Conservation (phyloP, 805 yeast species). For the Ogataea henricii region DNA sequence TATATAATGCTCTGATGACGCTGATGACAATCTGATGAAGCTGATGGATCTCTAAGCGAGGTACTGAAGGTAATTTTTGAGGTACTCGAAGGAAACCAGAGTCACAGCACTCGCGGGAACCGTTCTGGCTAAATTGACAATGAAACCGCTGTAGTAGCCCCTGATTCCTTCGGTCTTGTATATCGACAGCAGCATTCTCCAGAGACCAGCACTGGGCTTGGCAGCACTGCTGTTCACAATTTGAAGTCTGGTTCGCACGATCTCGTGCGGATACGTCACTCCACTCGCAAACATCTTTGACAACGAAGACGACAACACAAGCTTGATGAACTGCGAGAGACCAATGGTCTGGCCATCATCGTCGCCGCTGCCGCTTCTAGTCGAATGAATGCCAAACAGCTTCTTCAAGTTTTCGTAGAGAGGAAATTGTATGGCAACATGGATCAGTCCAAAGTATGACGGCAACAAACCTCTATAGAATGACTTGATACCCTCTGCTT, state of each 20-base stretch:
- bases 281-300: conserved; percentile 89
- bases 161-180: conserved; percentile 68
- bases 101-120: conserved; percentile 97
- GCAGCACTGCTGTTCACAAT: conserved; percentile 40
- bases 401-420: conserved; percentile 80
- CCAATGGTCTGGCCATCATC: conserved; percentile 9
- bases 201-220: conserved; percentile 26
- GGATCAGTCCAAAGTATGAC: conserved; percentile 84
- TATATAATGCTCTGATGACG: no score
- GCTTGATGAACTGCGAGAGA: conserved; percentile 36
- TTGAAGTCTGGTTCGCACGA: conserved; percentile 88
- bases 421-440: conserved; percentile 96
- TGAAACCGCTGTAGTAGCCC: conserved; percentile 89
- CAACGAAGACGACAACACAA: conserved; percentile 68
- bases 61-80: conserved; percentile 52
- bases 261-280: conserved; percentile 94
- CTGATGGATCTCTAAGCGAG: conserved; percentile 11
- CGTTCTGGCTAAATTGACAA: conserved; percentile 83
- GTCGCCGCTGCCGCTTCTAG: conserved; percentile 6
- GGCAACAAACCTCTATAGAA: conserved; percentile 91
- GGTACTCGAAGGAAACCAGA: conserved; percentile 84
- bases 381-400: conserved; percentile 37
- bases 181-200: conserved; percentile 41
- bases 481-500: conserved; percentile 74
- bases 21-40: no score